Evolutionary conservation across 108 stramenopile genomes (phyloP), one percentile per base, ranked within the genome.

Genomic region (Asterionellopsis glacialis): DNA sequence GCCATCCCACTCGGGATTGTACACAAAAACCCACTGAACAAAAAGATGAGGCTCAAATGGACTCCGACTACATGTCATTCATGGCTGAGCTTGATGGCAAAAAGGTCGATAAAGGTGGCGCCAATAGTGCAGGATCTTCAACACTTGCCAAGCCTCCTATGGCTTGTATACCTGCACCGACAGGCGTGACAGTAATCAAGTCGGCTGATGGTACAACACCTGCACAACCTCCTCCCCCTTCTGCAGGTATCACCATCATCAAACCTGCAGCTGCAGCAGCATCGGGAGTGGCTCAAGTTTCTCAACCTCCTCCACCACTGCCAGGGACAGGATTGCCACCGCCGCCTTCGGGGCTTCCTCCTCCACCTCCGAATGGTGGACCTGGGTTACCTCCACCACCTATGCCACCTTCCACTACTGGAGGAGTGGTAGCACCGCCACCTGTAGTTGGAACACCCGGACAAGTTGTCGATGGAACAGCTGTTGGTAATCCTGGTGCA

Each of bases 1-100:
- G 88, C 58, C 98, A 99, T 67, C 96, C 96, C 6, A 98, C 98
- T 0, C 58, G 98, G 16, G 98, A 99, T 83, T 99, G 98, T 79
- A 78, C 72, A 39, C 75, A 66, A 48, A 75, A 70, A 50, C 67
- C 60, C 10, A 69, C 39, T 26, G 62, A 57, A 14, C 69, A 61
- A 27, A 87, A 79, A 41, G 74, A 85, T 59, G 65, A 74, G 19
- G 68, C 83, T 45, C 67, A 86, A 73, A 68, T 95, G 57, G 95
- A 97, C 69, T 74, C 81, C 22, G 98, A 97, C 60, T 98, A 96
- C 73, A 61, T 81, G 65, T 85, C 80, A 39, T 98, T 98, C 65
- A 98, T 98, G 98, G 95, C 94, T 14, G 96, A 98, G 65, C 80
- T 98, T 28, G 98, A 96, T 55, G 98, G 88, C 4, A 90, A 79